Evolutionary conservation across 225 moss, liverwort and hornwort species (phyloP), one percentile per base, ranked within the genome.

Genomic region (Physcomitrium patens): DNA sequence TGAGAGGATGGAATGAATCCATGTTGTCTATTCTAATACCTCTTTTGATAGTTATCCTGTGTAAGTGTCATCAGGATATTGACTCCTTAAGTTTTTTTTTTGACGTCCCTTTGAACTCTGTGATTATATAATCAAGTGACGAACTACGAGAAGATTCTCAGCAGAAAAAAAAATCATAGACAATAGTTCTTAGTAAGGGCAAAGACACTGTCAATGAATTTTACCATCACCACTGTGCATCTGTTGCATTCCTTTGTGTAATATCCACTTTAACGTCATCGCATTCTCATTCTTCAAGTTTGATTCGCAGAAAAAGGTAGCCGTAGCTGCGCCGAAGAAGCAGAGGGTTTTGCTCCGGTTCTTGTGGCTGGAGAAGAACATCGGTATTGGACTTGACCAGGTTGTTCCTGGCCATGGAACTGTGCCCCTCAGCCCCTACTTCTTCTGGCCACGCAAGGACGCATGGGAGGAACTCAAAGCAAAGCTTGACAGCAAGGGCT

Each of bases 351-450:
- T 89, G 57, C 71, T 93, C 26, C 80, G 87, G 76, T 93, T 93
- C 80, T 60, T 93, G 66, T 93, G 93, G 93, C 73, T 93, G 78
- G 93, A 93, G 76, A 93, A 93, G 80, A 93, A 91, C 76, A 93
- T 93, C 23, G 93, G 93, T 46, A 87, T 93, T 73, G 89, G 89
- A 51, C 80, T 93, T 10, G 93, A 93, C 76, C 93, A 93, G 83
- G 91, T 87, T 61, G 86, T 93, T 20, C 91, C 91, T 9, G 91
- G 91, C 26, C 87, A 93, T 64, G 93, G 93, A 77, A 84, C 85
- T 31, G 82, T 93, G 43, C 91, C 91, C 13, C 87, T 93, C 22
- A 84, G 93, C 59, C 93, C 93, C 24, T 93, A 91, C 87, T 93
- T 84, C 78, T 93, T 93, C 55, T 93, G 93, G 93, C 93, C 93